Evolutionary conservation across 768 basidiomycete genomes (phyloP).

Genomic region (Rhodotorula graminis): DNA sequence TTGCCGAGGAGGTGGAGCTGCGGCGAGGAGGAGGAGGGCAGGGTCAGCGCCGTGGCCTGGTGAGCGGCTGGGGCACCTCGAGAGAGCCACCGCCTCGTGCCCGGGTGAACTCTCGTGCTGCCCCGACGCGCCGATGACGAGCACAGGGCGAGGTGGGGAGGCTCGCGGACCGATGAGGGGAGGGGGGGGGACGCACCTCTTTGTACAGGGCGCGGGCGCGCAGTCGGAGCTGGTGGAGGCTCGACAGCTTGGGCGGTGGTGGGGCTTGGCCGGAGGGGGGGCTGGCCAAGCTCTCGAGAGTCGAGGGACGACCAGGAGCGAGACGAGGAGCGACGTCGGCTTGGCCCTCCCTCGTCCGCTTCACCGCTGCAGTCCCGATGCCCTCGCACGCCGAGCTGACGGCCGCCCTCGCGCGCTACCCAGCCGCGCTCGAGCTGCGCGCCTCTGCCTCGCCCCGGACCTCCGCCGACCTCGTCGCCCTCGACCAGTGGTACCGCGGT

Average conservation of each 20-base stretch:
- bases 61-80: no score
- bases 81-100: no score
- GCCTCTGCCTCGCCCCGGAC: neutral
- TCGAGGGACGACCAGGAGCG: no score
- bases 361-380: neutral
- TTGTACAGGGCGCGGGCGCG: constrained; percentile 36
- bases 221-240: constrained; percentile 14
- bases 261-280: no score
- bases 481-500: constrained; percentile 7
- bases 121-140: no score
- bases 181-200: constrained; percentile 20
- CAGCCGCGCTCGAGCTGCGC: neutral
- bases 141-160: constrained; percentile 1
- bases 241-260: constrained; percentile 9
- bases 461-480: neutral
- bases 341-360: no score
- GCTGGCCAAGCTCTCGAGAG: no score
- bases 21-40: neutral
- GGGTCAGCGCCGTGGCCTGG: neutral
- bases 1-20: constrained; percentile 31
- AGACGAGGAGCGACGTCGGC: no score
- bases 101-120: no score
- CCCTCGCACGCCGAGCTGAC: neutral
- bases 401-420: constrained; percentile 3
- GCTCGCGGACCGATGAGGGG: neutral